Conservation (phyloP, 2,329 filamentous ascomycete species). For the Didymosphaeria variabile region DNA sequence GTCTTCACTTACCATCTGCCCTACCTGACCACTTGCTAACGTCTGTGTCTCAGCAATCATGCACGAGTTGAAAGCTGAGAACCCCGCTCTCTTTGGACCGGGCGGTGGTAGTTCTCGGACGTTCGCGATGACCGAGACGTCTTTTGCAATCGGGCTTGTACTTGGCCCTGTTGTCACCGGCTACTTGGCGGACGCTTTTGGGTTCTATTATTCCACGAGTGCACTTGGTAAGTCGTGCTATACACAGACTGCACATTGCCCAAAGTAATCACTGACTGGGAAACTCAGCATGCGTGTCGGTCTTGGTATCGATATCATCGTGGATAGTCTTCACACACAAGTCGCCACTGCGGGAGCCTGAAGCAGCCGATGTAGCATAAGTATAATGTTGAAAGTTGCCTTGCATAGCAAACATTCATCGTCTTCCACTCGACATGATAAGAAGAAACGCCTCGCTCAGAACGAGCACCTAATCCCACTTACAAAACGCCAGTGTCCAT, state of each 20-base stretch:
- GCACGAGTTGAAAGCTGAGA: slow-evolving; percentile 6
- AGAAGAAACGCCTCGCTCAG: neutral
- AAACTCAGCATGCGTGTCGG: neutral
- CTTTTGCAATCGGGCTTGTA: slow-evolving; percentile 2
- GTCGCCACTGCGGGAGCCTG: slow-evolving; percentile 1
- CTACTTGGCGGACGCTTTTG: neutral
- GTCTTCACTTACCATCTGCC: neutral
- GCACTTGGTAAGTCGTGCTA: neutral
- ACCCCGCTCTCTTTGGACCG: neutral
- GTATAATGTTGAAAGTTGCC: neutral
- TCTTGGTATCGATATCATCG: neutral
- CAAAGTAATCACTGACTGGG: neutral
- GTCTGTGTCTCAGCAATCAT: neutral
- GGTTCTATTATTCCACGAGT: slow-evolving; percentile 2
- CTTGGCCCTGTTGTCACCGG: slow-evolving; percentile 1
- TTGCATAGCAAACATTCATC: too few relatives aligned
- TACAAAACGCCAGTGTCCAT: neutral
- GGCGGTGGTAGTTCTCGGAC: slow-evolving; percentile 5
- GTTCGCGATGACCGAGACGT: slow-evolving; percentile 8
- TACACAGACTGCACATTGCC: neutral
- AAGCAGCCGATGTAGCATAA: neutral
- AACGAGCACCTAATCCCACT: neutral
- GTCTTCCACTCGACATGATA: neutral
- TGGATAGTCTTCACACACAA: slow-evolving; percentile 8
- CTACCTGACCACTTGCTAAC: neutral